Percentiles rank a stretch among this genome's conserved stretches.
These are phyloP conservation scores for Lachancea mirantina DNA, from an alignment of 805 yeast genomes.

Conservation along the genomic window DNA sequence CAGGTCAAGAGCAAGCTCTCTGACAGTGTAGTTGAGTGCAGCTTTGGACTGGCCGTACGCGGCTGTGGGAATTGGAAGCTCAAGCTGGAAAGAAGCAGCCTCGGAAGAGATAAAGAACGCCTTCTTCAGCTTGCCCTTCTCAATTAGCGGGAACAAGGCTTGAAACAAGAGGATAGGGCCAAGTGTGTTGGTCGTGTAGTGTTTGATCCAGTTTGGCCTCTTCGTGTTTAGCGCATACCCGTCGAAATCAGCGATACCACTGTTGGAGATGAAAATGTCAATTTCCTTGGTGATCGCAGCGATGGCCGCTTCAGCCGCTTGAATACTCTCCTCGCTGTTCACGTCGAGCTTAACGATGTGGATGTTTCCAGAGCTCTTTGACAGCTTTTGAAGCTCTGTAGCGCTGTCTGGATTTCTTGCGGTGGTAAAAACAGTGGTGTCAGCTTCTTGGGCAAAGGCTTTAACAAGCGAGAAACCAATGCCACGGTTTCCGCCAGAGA, in stretches of 20 bases:
- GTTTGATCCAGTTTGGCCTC: too few relatives aligned
- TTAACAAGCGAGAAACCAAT: constrained; percentile 31
- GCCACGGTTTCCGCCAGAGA: constrained; percentile 34
- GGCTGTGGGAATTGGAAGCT: constrained; percentile 12
- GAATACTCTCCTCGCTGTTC: constrained; percentile 14
- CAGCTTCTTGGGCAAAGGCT: constrained; percentile 12
- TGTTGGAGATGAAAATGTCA: constrained; percentile 28
- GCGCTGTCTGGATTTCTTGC: constrained; percentile 3
- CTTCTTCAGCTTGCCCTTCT: constrained; percentile 16
- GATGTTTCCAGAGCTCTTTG: constrained; percentile 11
- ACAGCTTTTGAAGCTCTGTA: constrained; percentile 14
- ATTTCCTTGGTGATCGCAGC: constrained; percentile 16
- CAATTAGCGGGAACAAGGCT: constrained; percentile 18
- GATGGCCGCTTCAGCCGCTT: constrained; percentile 11
- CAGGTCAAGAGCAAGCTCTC: constrained; percentile 24
- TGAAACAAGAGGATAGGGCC: constrained; percentile 11
- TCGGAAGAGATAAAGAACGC: constrained; percentile 23
- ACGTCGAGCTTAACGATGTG: constrained; percentile 18
- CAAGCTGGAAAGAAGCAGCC: constrained; percentile 21
- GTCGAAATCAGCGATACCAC: constrained; percentile 19
- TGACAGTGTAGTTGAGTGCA: constrained; percentile 31
- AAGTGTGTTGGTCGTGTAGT: constrained; percentile 11
- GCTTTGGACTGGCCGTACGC: constrained; percentile 36
- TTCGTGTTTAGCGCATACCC: too few relatives aligned
- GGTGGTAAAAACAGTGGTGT: constrained; percentile 18